Conservation (phyloP, 2,329 filamentous ascomycete species). For the Claviceps monticola region DNA sequence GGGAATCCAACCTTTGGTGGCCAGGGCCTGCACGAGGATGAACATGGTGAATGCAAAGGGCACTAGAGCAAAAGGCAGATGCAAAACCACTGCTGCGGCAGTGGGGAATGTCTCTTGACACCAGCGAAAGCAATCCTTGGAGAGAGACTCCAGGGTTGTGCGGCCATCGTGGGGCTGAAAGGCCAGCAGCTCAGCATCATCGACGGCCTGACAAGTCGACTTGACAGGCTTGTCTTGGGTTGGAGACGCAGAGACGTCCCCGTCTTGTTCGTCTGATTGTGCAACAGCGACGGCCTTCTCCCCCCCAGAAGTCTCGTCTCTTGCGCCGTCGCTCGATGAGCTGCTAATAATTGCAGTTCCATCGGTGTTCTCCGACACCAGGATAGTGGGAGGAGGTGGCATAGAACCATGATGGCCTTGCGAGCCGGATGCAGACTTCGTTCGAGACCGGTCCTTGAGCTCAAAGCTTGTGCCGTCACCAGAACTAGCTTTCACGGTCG, state of each 20-base stretch:
- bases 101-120: slow-evolving; percentile 58
- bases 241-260: background rate
- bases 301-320: background rate
- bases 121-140: slow-evolving; percentile 37
- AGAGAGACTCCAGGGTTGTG: slow-evolving; percentile 39
- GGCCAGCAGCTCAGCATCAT: slow-evolving; percentile 1
- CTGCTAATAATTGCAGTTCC: slow-evolving; percentile 4
- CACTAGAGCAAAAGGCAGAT: slow-evolving; percentile 53
- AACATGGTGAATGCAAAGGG: slow-evolving; percentile 67
- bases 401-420: background rate
- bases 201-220: background rate
- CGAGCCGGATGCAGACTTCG: background rate
- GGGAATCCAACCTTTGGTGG: slow-evolving; percentile 60
- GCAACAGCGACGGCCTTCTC: background rate
- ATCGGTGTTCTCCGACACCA: slow-evolving; percentile 9
- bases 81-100: slow-evolving; percentile 46
- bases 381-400: slow-evolving; percentile 7
- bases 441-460: background rate
- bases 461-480: background rate
- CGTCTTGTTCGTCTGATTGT: background rate
- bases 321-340: background rate
- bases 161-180: slow-evolving; percentile 8
- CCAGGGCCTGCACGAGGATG: slow-evolving; percentile 56
- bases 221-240: background rate
- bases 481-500: background rate